A percentile compares a stretch with the other conserved stretches of the same genome.
These are phyloP conservation scores for Chytriomyces hyalinus DNA, from an alignment of 192 early-diverging fungal genomes.

Conservation along the genomic window DNA sequence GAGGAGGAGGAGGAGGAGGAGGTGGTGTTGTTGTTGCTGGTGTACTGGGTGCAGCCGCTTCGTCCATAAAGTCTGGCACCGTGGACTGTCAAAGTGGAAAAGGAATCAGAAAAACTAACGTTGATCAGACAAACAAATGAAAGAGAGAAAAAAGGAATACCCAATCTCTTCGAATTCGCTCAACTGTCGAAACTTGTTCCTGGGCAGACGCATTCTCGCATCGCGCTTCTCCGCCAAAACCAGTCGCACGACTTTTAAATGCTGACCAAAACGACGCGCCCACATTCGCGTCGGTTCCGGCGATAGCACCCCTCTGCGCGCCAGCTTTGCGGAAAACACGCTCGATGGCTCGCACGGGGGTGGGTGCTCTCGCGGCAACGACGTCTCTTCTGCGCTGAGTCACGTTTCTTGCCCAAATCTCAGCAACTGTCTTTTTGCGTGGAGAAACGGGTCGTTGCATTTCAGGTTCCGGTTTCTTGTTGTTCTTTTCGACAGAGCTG, in stretches of 20 bases:
- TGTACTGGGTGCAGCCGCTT: not conserved
- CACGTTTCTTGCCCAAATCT: not conserved
- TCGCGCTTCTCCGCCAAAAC: too few relatives aligned
- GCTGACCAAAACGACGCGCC: too few relatives aligned
- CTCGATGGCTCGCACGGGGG: not conserved
- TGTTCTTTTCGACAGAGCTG: slow-evolving; percentile 4
- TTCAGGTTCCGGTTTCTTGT: not conserved
- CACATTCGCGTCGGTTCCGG: too few relatives aligned
- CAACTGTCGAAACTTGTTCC: slow-evolving; percentile 3
- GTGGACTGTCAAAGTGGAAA: slow-evolving; percentile 6
- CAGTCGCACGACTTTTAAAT: too few relatives aligned
- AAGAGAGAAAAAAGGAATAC: not conserved
- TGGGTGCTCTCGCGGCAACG: not conserved
- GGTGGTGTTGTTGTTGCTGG: not conserved
- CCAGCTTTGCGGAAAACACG: slow-evolving; percentile 12
- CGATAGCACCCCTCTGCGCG: too few relatives aligned
- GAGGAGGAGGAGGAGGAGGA: not conserved
- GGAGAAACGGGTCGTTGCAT: not conserved
- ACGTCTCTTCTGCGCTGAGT: not conserved
- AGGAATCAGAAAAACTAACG: too few relatives aligned
- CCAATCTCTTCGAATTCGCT: slow-evolving; percentile 14
- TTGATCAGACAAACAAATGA: too few relatives aligned
- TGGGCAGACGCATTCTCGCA: not conserved
- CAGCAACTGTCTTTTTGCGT: not conserved
- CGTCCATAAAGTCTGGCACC: slow-evolving; percentile 19